A percentile compares a stretch with the other conserved stretches of the same genome.
Evolutionary conservation across 2,329 filamentous ascomycete genomes (phyloP).

Genomic region (Xylariaceae sp.): DNA sequence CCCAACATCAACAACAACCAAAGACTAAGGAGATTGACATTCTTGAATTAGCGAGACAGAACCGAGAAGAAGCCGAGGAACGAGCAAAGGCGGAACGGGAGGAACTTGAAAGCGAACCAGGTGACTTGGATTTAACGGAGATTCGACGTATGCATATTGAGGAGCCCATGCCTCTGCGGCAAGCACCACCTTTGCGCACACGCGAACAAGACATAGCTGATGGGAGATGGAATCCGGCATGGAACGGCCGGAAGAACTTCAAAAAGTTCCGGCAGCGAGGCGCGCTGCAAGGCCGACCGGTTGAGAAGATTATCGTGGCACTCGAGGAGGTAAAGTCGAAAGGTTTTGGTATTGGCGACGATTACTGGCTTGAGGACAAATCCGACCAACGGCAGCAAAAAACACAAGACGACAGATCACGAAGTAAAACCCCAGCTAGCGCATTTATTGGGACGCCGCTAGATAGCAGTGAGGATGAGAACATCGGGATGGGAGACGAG

Average conservation of each 20-base stretch:
- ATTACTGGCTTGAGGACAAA: constrained; percentile 65
- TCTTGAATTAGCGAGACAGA: constrained; percentile 59
- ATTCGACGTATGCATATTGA: constrained; percentile 72
- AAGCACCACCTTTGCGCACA: constrained; percentile 32
- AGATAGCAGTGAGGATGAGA: constrained; percentile 28
- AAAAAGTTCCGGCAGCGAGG: constrained; percentile 74
- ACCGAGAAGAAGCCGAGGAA: constrained; percentile 64
- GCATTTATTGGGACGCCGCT: too few relatives aligned
- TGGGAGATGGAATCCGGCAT: constrained; percentile 74
- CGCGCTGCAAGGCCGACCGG: constrained; percentile 39
- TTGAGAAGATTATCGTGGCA: constrained; percentile 58
- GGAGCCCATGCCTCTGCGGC: constrained; percentile 66
- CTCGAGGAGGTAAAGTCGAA: constrained; percentile 69
- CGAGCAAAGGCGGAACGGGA: constrained; percentile 51
- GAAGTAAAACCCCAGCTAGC: too few relatives aligned
- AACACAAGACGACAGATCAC: constrained; percentile 30
- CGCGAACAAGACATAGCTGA: constrained; percentile 51
- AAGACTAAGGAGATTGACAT: constrained; percentile 62
- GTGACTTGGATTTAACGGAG: constrained; percentile 65
- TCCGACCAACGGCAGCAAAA: constrained; percentile 26
- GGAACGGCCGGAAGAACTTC: constrained; percentile 96
- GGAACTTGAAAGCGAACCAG: constrained; percentile 49
- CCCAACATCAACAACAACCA: constrained; percentile 38
- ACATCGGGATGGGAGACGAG: constrained; percentile 21
- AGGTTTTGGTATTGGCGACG: constrained; percentile 68